Conservation (phyloP, 2,329 filamentous ascomycete genomes). For the Paecilomyces sp. region DNA sequence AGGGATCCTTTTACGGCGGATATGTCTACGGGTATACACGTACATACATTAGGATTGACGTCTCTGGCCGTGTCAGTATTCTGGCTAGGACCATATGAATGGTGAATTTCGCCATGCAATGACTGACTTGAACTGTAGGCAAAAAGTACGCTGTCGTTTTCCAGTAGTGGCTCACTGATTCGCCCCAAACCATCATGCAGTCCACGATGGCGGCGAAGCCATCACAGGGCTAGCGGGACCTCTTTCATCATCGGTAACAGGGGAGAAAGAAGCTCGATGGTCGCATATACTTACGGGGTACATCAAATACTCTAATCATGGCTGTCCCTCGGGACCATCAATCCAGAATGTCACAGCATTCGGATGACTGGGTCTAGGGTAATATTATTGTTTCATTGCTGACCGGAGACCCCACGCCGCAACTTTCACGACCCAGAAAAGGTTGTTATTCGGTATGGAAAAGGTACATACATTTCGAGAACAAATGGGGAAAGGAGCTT, state of each 20-base stretch:
- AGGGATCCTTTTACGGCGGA: not conserved
- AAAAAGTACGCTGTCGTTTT: not conserved
- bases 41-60: not conserved
- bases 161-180: not conserved
- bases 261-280: not conserved
- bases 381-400: not conserved
- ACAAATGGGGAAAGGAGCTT: not conserved
- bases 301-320: not conserved
- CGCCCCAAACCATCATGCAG: not conserved
- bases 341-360: not conserved
- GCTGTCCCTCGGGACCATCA: not conserved
- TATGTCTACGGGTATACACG: not conserved
- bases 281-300: not conserved
- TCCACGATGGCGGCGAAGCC: not conserved
- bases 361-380: not conserved
- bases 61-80: not conserved
- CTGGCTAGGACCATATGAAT: not conserved
- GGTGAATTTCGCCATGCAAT: not conserved
- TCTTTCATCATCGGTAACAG: not conserved
- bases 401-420: not conserved
- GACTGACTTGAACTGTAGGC: not conserved
- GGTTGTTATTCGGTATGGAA: not conserved
- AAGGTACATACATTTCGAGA: not conserved
- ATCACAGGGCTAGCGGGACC: not conserved
- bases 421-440: not conserved